Evolutionary conservation across 371 early-diverging fungal species (phyloP).

Genomic region (Syncephalastrum racemosum): DNA sequence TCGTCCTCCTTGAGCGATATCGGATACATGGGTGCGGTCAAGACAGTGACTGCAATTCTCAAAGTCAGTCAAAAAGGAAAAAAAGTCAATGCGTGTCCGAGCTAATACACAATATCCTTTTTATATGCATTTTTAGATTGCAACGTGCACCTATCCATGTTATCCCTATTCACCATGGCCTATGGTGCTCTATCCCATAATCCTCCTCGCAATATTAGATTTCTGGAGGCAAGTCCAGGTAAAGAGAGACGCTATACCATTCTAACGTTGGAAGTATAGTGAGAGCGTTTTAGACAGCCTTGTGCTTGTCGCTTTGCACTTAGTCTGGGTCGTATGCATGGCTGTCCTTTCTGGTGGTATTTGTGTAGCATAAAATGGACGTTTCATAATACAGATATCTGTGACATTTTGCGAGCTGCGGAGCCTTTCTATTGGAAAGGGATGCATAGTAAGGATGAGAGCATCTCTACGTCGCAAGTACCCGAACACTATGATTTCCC

Average conservation of each 20-base stretch:
- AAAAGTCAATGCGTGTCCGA: not conserved
- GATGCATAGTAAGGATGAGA: too few relatives aligned
- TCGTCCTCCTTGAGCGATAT: too few relatives aligned
- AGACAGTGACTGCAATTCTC: conserved; percentile 28
- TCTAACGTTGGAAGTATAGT: conserved; percentile 1
- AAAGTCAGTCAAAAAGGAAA: conserved; percentile 20
- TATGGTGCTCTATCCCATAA: conserved; percentile 31
- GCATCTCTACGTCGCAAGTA: too few relatives aligned
- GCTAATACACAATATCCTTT: not conserved
- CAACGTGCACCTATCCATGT: conserved; percentile 43
- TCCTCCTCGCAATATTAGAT: conserved; percentile 40
- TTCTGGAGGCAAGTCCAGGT: conserved; percentile 36
- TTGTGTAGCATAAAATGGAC: conserved; percentile 12
- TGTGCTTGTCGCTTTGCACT: conserved; percentile 16
- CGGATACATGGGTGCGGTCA: conserved; percentile 13
- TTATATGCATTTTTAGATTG: conserved; percentile 24
- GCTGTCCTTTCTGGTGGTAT: conserved; percentile 16
- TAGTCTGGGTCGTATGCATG: conserved; percentile 21
- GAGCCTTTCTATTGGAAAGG: too few relatives aligned
- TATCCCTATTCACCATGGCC: conserved; percentile 40
- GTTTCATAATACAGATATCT: not conserved
- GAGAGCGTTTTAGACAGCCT: conserved; percentile 22
- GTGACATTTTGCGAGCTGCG: too few relatives aligned
- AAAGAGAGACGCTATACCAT: not conserved
- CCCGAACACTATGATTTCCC: too few relatives aligned